phyloP scores from a whole-genome alignment of 495 filamentous ascomycete species.

The Durotheca rogersii region DNA sequence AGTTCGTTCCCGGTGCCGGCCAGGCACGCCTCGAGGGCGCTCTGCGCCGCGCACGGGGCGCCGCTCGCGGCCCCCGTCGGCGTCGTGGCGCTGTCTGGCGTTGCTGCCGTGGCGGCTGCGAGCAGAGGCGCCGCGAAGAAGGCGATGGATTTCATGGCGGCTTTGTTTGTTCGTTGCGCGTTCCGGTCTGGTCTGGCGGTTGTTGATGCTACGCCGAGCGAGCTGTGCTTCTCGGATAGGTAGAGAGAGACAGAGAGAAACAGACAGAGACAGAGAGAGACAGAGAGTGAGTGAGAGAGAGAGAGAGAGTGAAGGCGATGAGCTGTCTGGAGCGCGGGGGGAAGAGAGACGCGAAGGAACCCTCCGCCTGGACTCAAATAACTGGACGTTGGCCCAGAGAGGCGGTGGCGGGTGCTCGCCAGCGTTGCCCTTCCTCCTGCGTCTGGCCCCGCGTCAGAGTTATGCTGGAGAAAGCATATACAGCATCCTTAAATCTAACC shows the following conservation, averaged over 20 bases:
- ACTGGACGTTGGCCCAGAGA: no score
- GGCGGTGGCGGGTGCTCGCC: no score
- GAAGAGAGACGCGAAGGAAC: no score
- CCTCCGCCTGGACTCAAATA: no score
- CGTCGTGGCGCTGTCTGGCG: slow-evolving; percentile 6
- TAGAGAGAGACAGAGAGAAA: background rate
- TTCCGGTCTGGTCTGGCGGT: background rate
- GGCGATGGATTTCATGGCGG: slow-evolving; percentile 41
- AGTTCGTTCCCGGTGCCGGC: slow-evolving; percentile 40
- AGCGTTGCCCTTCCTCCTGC: no score
- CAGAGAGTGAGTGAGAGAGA: background rate
- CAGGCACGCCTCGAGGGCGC: slow-evolving; percentile 49
- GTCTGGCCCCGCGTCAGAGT: no score
- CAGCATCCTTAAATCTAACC: no score
- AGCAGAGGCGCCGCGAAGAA: slow-evolving; percentile 35
- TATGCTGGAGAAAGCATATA: no score
- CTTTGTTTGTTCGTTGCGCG: no score
- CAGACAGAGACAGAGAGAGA: no score
- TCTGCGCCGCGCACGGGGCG: slow-evolving; percentile 41
- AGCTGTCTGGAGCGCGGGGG: no score
- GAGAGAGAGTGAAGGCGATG: background rate
- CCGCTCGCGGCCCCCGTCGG: slow-evolving; percentile 24
- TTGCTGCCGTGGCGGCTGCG: slow-evolving; percentile 20
- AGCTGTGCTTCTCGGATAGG: no score
- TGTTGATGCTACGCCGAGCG: background rate